Conservation (phyloP, 495 filamentous ascomycete genomes). For the Glonium stellatum region DNA sequence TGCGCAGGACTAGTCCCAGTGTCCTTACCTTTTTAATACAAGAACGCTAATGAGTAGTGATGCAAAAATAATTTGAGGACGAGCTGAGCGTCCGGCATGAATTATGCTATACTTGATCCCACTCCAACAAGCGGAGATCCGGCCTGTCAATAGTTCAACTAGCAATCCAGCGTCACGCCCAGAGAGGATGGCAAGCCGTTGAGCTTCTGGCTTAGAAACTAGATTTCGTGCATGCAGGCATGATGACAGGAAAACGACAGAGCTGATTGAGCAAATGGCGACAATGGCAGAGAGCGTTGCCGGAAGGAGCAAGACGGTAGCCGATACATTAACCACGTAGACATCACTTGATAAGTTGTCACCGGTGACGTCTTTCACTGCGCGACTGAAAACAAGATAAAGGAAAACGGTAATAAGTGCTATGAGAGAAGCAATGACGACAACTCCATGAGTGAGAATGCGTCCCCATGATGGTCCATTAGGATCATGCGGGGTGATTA, state of each 20-base stretch:
- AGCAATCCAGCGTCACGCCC: background rate
- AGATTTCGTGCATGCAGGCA: background rate
- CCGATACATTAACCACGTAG: background rate
- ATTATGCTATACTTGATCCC: background rate
- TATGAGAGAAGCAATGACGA: background rate
- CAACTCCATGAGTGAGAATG: background rate
- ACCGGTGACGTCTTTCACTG: background rate
- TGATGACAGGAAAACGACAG: background rate
- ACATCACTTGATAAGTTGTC: background rate
- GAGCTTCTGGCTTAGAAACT: background rate
- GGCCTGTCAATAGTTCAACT: background rate
- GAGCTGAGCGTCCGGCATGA: background rate
- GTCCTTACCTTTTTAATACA: background rate
- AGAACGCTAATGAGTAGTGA: background rate
- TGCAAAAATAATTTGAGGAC: background rate
- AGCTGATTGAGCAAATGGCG: background rate
- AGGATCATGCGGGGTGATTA: background rate
- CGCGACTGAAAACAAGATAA: background rate
- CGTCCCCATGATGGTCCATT: background rate
- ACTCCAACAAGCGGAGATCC: background rate
- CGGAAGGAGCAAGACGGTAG: background rate
- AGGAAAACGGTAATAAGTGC: background rate
- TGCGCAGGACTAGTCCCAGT: background rate
- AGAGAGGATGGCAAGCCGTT: background rate
- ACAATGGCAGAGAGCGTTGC: background rate